Evolutionary conservation across 768 basidiomycete genomes (phyloP).

Genomic region (Termitomyces sp.): DNA sequence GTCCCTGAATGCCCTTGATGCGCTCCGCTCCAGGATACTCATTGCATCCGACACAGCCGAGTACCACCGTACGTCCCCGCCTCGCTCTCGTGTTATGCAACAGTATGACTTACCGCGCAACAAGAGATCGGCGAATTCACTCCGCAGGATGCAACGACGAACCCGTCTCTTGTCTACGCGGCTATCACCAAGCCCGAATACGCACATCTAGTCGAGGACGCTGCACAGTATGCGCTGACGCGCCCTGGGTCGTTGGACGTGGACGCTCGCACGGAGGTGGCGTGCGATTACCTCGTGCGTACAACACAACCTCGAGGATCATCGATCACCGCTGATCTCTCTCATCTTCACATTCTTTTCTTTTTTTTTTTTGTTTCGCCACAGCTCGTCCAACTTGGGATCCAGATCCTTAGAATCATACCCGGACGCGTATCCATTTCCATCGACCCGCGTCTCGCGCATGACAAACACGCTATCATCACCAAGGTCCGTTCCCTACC

Average conservation of each 20-base stretch:
- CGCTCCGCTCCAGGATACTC: conserved; percentile 24
- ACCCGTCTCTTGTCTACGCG: conserved; percentile 28
- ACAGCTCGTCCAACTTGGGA: conserved; percentile 29
- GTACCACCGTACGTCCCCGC: conserved; percentile 21
- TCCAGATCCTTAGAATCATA: conserved; percentile 25
- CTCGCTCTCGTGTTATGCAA: background rate
- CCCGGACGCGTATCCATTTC: conserved; percentile 31
- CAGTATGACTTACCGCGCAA: background rate
- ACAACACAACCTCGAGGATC: background rate
- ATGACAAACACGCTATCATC: conserved; percentile 22
- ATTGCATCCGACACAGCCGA: conserved; percentile 32
- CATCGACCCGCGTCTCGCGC: conserved; percentile 29
- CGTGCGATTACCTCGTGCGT: conserved; percentile 25
- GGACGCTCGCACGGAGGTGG: conserved; percentile 19
- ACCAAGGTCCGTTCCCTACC: conserved; percentile 14
- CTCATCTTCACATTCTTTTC: background rate
- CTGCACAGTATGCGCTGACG: conserved; percentile 19
- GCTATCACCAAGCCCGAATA: conserved; percentile 31
- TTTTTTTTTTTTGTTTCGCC: background rate
- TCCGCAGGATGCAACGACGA: conserved; percentile 30
- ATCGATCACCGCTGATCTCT: too few relatives aligned
- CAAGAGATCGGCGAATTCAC: conserved; percentile 26
- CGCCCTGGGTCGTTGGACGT: conserved; percentile 5
- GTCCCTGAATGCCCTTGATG: conserved; percentile 21
- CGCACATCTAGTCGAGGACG: conserved; percentile 23